Conservation (phyloP, 768 basidiomycete genomes). For the Pleurotus pulmonarius region DNA sequence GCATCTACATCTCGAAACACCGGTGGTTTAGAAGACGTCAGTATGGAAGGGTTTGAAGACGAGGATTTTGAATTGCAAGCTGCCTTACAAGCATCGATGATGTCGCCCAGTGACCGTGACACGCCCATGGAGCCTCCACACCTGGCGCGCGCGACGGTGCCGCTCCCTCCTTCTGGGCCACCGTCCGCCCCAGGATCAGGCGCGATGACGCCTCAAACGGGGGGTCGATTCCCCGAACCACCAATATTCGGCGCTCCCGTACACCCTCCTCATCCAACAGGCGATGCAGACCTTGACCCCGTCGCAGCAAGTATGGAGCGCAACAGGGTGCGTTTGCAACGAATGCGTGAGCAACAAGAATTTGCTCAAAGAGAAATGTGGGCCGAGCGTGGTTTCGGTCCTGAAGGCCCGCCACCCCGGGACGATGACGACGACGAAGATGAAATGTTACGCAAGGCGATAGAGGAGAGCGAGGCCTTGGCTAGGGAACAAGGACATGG, state of each 20-base stretch:
- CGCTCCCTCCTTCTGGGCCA: conserved; percentile 15
- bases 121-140: conserved; percentile 20
- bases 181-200: conserved; percentile 12
- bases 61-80: conserved; percentile 88
- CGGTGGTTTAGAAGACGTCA: not conserved
- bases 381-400: conserved; percentile 30
- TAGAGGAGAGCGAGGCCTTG: conserved; percentile 56
- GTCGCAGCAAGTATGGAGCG: conserved; percentile 67
- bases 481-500: conserved; percentile 25
- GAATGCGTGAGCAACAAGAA: conserved; percentile 65
- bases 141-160: conserved; percentile 23
- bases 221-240: conserved; percentile 1
- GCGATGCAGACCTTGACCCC: conserved; percentile 41
- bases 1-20: not conserved
- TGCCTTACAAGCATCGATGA: conserved; percentile 79
- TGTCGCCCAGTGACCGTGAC: conserved; percentile 14
- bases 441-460: conserved; percentile 50
- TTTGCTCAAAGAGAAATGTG: conserved; percentile 59
- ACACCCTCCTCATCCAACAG: not conserved
- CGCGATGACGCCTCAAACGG: conserved; percentile 13
- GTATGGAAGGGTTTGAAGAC: conserved; percentile 57
- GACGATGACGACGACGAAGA: conserved; percentile 56
- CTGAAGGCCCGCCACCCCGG: conserved; percentile 26
- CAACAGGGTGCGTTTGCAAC: conserved; percentile 55
- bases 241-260: conserved; percentile 6